These are phyloP conservation scores for Ophiostoma pallidulum DNA, from an alignment of 2,329 filamentous ascomycete species.

Conservation along the genomic window DNA sequence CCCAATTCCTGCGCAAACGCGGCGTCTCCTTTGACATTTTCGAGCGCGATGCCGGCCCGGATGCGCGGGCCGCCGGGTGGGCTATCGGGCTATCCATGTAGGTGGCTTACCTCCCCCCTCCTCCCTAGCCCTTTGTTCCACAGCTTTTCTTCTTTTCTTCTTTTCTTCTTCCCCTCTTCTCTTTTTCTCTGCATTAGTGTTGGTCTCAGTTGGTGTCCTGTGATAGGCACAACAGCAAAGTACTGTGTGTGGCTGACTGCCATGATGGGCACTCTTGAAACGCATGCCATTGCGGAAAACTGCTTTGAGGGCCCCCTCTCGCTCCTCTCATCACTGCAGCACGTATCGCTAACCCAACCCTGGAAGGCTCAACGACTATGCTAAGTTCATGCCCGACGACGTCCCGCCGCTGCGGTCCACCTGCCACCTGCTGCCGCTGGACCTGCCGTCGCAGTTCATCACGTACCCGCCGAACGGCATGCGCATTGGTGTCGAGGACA, in stretches of 20 bases:
- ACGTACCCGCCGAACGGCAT: constrained; percentile 13
- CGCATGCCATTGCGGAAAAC: no score
- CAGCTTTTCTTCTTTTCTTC: background rate
- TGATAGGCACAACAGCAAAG: no score
- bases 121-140: no score
- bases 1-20: constrained; percentile 28
- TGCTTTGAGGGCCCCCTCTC: no score
- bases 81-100: constrained; percentile 24
- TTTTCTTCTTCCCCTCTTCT: background rate
- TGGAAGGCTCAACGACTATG: constrained; percentile 16
- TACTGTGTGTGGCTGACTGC: no score
- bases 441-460: constrained; percentile 19
- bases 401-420: constrained; percentile 16
- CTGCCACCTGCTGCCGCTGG: constrained; percentile 20
- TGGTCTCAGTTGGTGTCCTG: background rate
- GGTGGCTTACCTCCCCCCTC: no score
- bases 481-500: constrained; percentile 19
- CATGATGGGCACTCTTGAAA: no score
- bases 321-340: no score
- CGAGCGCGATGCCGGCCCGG: constrained; percentile 26
- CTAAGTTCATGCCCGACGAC: constrained; percentile 17
- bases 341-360: no score
- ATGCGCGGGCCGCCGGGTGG: constrained; percentile 22
- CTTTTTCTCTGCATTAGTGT: background rate
- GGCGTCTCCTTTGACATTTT: constrained; percentile 28